Evolutionary conservation across 192 early-diverging fungal genomes (phyloP), one percentile per base, ranked within the genome.

Genomic region (Coemansia sp.): DNA sequence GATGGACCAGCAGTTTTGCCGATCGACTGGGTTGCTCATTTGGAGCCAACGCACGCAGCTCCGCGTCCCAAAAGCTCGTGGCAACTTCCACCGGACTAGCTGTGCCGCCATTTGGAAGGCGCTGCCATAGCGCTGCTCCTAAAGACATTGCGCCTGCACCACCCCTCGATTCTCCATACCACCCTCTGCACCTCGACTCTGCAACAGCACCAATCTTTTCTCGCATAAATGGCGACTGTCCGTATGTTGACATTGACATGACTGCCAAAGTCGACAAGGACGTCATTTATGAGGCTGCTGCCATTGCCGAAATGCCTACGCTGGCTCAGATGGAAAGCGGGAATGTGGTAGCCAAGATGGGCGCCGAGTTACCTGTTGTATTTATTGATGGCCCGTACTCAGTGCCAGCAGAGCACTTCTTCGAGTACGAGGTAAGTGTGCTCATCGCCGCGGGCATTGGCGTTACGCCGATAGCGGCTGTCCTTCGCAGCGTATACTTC

Each of bases 391-490:
- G 92, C 17, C 90, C 92, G 11, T 93, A 89, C 70, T 85, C 86
- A 24, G 77, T 83, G 11, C 87, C 92, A 0, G 84, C 89, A 0
- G 90, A 94, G 78, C 89, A 89, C 59, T 87, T 92, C 49, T 92
- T 90, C 79, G 88, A 92, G 60, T 92, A 90, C 72, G 86, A 89
- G 56, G 79, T 86, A 27, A 83, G 87, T 11, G 75, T 92, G 12
- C 73, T 91, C 31, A 84, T 94, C 24, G 90, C 88, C 2, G 92
- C 91, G n/a, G 92, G 92, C 64, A 92, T 94, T 37, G 92, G 92
- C 27, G 89, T 94, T n/a, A 94, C 92, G 1, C 92, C 92, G 1
- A 87, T 88, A 36, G 91, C 91, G 15, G 85, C 87, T 32, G 83
- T 94, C 4, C 77, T 94, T 29, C 89, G 90, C 72, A 89, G 87